A percentile compares a stretch with the other conserved stretches of the same genome.
phyloP scores from a whole-genome alignment of 306 rosid species.

The Glycine latifolia region DNA sequence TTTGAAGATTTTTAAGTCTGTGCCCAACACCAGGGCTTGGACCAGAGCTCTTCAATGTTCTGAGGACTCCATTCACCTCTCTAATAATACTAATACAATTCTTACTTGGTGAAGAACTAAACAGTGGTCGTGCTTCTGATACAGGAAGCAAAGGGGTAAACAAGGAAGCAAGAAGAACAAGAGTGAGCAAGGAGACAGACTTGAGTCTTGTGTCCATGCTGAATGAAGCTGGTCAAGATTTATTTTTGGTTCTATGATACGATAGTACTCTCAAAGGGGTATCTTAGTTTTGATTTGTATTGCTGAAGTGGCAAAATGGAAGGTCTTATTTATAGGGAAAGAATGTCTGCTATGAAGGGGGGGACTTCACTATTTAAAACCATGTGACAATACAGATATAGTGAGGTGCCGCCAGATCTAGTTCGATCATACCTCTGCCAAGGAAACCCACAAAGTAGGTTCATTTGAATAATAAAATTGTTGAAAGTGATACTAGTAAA shows the following conservation, averaged over 20 bases:
- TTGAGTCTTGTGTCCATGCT: conserved; percentile 57
- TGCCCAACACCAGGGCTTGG: conserved; percentile 63
- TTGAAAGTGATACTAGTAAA: conserved; percentile 34
- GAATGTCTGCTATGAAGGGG: not conserved
- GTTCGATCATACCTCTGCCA: conserved; percentile 25
- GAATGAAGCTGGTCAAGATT: conserved; percentile 1
- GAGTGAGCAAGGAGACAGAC: conserved; percentile 39
- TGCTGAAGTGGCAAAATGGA: conserved; percentile 43
- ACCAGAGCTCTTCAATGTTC: conserved; percentile 50
- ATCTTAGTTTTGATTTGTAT: conserved; percentile 28
- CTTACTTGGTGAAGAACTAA: not conserved
- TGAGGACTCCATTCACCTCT: conserved; percentile 23
- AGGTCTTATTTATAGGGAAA: conserved; percentile 58
- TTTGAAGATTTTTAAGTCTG: not conserved
- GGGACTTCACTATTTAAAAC: not conserved
- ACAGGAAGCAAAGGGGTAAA: conserved; percentile 6
- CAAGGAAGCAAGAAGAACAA: conserved; percentile 43
- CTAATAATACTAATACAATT: not conserved
- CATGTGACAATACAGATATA: too few species aligned
- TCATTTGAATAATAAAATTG: conserved; percentile 36
- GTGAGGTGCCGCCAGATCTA: too few species aligned
- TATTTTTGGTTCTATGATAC: not conserved
- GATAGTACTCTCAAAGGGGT: not conserved
- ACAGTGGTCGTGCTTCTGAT: conserved; percentile 56
- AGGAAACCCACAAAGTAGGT: conserved; percentile 37